Base-by-base conservation (phyloP, 257 asterid genomes). In the Perilla frutescens region DNA sequence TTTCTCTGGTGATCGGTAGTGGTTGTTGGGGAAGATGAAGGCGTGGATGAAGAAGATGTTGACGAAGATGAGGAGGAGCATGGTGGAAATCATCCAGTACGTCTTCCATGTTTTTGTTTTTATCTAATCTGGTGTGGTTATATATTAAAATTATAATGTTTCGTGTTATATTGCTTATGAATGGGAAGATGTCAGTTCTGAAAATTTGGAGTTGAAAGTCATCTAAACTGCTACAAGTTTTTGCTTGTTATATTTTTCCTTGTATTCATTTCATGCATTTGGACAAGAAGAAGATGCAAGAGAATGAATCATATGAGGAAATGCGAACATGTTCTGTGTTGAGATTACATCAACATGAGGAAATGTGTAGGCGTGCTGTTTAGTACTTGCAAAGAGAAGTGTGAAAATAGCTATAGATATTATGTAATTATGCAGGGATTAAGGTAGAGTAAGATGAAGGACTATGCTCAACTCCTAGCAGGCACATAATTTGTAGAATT, bases 81-180 rank as follows among this genome's bases (percentile, higher is more conserved):
- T 75, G 92, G 81, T 71, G 90, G 76, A 69, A 70, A 84, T 89
- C 76, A 84, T 78, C 96, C 82, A 96, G 98, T 93, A 82, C 45
- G 10, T 68, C 60, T 68, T 68, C 40, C 72, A 26, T 71, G 40
- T 54, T 20, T 59, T 39, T 51, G 43, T 48, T 62, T 72, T 15
- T 6, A 20, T 62, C 34, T 70, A 11, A 14, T 53, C 47, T 44
- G 2, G 50, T 43, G 11, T 34, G 44, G 11, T 12, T 56, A 3
- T 14, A 56, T 43, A 56, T 15, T 50, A 59, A 31, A 51, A 58
- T 62, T 39, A 7, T 72, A 40, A 57, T 12, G 29, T 74, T 29
- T 5, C 43, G 53, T 8, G 26, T 20, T 20, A 20, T 14, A 48
- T 34, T 71, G 51, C 48, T 14, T 32, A 20, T 74, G 57, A 36